Percentiles rank a stretch among this genome's conserved stretches.
Evolutionary conservation across 208 protist genomes (phyloP).

Genomic region (Trypanosoma cruzi): DNA sequence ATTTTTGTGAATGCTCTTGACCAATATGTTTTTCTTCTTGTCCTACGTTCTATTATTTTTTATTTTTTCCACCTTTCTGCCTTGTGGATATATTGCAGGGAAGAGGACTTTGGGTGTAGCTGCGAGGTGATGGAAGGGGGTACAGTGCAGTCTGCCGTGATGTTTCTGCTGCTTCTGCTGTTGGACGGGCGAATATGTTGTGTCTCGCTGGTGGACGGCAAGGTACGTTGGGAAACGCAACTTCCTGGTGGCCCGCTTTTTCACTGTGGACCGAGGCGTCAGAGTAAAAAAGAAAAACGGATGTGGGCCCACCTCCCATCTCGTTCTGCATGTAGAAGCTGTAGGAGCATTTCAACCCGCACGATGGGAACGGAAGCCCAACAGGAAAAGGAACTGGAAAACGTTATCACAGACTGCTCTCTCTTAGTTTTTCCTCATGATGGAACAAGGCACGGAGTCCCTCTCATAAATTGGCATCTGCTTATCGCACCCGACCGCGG

Average conservation of each 20-base stretch:
- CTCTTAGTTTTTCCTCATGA: background rate
- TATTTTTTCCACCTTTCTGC: background rate
- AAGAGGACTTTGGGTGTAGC: background rate
- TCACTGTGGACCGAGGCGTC: conserved; percentile 1
- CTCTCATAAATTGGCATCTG: conserved; percentile 16
- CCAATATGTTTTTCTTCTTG: background rate
- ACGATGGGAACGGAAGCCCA: background rate
- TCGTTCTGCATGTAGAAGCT: conserved; percentile 5
- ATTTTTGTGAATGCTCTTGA: conserved; percentile 17
- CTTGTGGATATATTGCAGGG: background rate
- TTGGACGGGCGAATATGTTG: conserved; percentile 26
- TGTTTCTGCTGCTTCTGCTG: conserved; percentile 19
- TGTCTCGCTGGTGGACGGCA: conserved; percentile 8
- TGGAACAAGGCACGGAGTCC: background rate
- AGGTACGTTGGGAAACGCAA: conserved; percentile 13
- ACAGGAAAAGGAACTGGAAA: background rate
- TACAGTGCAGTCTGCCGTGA: background rate
- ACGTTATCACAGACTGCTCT: conserved; percentile 1
- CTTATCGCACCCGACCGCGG: background rate
- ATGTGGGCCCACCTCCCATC: background rate
- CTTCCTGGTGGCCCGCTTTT: conserved; percentile 18
- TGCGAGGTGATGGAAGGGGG: background rate
- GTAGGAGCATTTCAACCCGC: background rate
- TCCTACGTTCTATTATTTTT: conserved; percentile 5
- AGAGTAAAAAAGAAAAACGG: background rate